Evolutionary conservation across 2,329 filamentous ascomycete genomes (phyloP).

Genomic region (Trematosphaeria pertusa): DNA sequence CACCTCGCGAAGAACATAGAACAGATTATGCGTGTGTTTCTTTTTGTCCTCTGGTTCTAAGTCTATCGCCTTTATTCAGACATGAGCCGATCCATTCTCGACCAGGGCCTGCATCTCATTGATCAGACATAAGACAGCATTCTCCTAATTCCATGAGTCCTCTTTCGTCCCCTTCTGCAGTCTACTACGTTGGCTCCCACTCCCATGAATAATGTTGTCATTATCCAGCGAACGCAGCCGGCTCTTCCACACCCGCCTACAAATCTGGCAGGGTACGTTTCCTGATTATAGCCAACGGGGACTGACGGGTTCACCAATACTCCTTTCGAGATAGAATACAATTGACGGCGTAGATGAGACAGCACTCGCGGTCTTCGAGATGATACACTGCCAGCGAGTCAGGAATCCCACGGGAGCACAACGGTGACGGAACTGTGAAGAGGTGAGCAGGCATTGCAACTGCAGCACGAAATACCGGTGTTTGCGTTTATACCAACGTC

Average conservation of each 20-base stretch:
- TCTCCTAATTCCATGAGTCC: conserved; percentile 16
- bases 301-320: conserved; percentile 74
- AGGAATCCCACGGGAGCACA: conserved; percentile 67
- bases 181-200: conserved; percentile 3
- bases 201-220: background rate
- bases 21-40: too few species aligned
- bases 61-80: too few species aligned
- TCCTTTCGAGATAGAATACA: conserved; percentile 59
- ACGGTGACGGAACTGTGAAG: conserved; percentile 29
- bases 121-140: conserved; percentile 33
- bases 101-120: conserved; percentile 44
- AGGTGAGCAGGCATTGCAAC: conserved; percentile 28
- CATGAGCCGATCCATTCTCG: conserved; percentile 39
- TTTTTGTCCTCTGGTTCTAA: too few species aligned
- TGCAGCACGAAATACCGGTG: too few species aligned
- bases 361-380: conserved; percentile 79
- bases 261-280: conserved; percentile 21
- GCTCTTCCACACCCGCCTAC: conserved; percentile 3
- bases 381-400: conserved; percentile 66
- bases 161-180: conserved; percentile 3
- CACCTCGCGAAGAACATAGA: too few species aligned
- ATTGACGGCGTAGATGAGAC: conserved; percentile 76
- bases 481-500: too few species aligned
- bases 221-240: conserved; percentile 6
- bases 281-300: conserved; percentile 66